phyloP scores from a whole-genome alignment of 2,329 filamentous ascomycete species.

The Fusarium clavum region DNA sequence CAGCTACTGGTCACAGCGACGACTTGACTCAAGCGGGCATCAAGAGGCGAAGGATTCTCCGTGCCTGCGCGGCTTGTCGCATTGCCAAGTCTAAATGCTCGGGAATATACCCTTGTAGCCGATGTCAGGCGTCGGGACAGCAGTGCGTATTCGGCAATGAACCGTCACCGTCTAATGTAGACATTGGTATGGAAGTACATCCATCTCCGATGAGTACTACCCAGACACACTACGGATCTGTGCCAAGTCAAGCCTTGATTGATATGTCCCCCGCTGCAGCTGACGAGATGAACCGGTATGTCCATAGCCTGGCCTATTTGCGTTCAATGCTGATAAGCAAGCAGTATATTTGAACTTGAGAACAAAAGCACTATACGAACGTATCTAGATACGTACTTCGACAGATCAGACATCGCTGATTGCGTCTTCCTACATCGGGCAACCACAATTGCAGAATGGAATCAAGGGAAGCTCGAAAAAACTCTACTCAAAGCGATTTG shows the following conservation, averaged over 20 bases:
- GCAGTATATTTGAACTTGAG: conserved; percentile 30
- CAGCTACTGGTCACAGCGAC: not conserved
- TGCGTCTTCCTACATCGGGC: conserved; percentile 42
- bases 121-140: conserved; percentile 43
- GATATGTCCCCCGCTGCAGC: not conserved
- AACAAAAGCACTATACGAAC: not conserved
- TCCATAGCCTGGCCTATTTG: fast-evolving
- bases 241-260: not conserved
- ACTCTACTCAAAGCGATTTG: conserved; percentile 39
- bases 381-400: conserved; percentile 43
- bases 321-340: not conserved
- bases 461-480: conserved; percentile 31
- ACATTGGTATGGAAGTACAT: not conserved
- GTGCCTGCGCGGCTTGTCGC: conserved; percentile 52
- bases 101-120: conserved; percentile 47
- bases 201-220: not conserved
- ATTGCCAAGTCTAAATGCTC: conserved; percentile 52
- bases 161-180: not conserved
- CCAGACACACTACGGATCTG: not conserved
- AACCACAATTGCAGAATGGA: conserved; percentile 43
- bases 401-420: conserved; percentile 26
- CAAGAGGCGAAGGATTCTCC: conserved; percentile 40
- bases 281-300: conserved; percentile 5
- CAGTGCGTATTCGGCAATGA: conserved; percentile 18
- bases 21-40: conserved; percentile 46